Base-by-base conservation (phyloP, 2,329 filamentous ascomycete species). In the Xylaria multiplex region DNA sequence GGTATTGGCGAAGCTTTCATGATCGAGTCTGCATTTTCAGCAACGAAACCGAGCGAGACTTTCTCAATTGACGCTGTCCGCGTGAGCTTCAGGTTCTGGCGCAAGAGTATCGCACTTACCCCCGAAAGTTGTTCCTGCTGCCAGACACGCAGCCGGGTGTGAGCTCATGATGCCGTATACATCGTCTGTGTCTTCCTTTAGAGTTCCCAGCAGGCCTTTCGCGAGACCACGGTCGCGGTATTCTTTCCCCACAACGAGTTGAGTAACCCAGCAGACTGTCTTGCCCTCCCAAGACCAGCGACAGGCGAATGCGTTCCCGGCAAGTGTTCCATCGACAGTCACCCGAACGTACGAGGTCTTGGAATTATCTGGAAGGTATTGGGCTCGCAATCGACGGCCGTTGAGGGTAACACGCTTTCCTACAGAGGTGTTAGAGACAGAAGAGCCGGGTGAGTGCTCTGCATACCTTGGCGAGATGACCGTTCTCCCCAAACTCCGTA, bases 161-260 rank as follows among this genome's bases (percentile, higher is more conserved):
- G 79, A 81, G 71, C 78, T 80, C 73, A 79, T 77, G 57, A 81
- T 73, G 54, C 80, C 78, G 66, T 76, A 81, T 50, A 79, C 68
- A 66, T 78, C 73, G 60, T 77, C 74, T 22, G 61, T 69, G 66
- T 75, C 69, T 37, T 69, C 60, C 54, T 71, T 74, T 40, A 80
- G 70, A 40, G 69, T 53, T 56, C 73, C 70, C 55, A 81, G 72
- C 19, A 81, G 76, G 62, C 69, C 65, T 42, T 64, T 69, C 48
- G 78, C 79, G 63, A 82, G 74, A 30, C 77, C 74, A 69, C 73
- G 77, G 64, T 77, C 73, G 56, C 80, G 77, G 66, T 77, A 79
- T 40, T 76, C 69, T 27, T 50, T 69, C 62, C 77, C 66, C 16
- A 82, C 77, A 19, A 81, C 79, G 49, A 82, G 71, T 69, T 81